Evolutionary conservation across 1,284 basidiomycete genomes (phyloP).

Genomic region (Ustilago hordei): DNA sequence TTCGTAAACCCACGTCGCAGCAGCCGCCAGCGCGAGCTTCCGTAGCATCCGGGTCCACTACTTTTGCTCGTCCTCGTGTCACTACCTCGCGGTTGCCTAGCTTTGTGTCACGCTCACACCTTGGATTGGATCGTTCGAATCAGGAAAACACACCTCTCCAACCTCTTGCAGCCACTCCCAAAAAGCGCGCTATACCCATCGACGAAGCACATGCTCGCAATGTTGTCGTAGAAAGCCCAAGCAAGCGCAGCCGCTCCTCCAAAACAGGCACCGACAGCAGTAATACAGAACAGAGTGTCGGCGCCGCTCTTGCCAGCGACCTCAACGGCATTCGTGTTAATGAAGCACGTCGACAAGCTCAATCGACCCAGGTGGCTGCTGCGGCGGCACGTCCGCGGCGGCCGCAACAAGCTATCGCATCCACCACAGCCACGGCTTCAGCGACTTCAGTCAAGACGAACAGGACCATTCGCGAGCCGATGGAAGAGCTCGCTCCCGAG

Average conservation of each 20-base stretch:
- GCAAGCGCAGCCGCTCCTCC: constrained; percentile 57
- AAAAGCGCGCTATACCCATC: constrained; percentile 64
- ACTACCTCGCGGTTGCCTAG: constrained; percentile 30
- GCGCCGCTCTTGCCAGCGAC: constrained; percentile 41
- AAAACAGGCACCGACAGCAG: constrained; percentile 51
- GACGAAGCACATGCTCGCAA: constrained; percentile 65
- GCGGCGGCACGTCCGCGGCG: constrained; percentile 19
- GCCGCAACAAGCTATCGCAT: constrained; percentile 12
- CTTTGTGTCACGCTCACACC: constrained; percentile 50
- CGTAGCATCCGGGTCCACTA: background rate
- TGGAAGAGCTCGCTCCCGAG: constrained; percentile 52
- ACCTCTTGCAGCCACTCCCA: constrained; percentile 54
- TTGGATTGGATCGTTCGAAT: constrained; percentile 44
- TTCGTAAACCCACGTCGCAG: constrained; percentile 30
- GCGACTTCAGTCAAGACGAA: constrained; percentile 53
- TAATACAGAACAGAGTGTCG: constrained; percentile 46
- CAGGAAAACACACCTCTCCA: constrained; percentile 35
- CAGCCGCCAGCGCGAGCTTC: constrained; percentile 16
- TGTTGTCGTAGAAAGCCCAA: constrained; percentile 48
- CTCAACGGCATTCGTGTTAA: constrained; percentile 48
- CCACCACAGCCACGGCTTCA: constrained; percentile 7
- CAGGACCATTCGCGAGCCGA: constrained; percentile 56
- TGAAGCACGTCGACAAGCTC: constrained; percentile 24
- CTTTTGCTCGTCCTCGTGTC: constrained; percentile 34
- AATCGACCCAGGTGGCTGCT: constrained; percentile 14